Base-by-base conservation (phyloP, 106 monocot genomes). In the Chionographis japonica region DNA sequence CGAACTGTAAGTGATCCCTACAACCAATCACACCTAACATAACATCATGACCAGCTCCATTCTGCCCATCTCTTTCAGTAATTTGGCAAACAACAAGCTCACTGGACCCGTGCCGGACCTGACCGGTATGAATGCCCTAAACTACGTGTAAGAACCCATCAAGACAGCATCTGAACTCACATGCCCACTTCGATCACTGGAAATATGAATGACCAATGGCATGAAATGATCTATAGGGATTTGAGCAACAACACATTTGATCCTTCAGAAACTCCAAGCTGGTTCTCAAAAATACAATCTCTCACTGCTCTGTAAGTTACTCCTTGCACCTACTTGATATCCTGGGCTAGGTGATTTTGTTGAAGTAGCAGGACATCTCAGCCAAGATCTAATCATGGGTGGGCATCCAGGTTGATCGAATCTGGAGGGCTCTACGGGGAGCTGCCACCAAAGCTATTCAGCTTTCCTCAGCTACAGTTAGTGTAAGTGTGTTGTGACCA, bases 231-330 rank as follows among this genome's bases (percentile, higher is more conserved):
- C 5, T 36, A 8, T 72, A 94, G 94, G 72, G 90, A 94, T 54
- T 67, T 91, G 52, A 94, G 94, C 68, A 90, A 94, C 68, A 94
- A 94, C 50, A 52, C 54, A 4, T 94, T 94, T 76, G 63, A 60
- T 58, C 11, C 68, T 18, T 80, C 85, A 53, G 74, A 72, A 77
- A 76, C 60, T 75, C 94, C 91, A 17, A 36, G 38, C 1, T 91
- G 91, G 91, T 56, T 95, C 42, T 71, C 76, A 8, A 38, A 14
- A 27, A 53, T 88, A 40, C 20, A 9, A 52, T 71, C 72, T 1
- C 61, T 95, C 4, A 77, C 77, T 27, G 65, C 81, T 39, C 52
- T 91, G 91, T 94, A 74, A 84, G 69, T 61, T 58, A 15, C 8
- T 1, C 8, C 6, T 6, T 27, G 7, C 27, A 27, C 7, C 10